Evolutionary conservation across 225 moss, liverwort and hornwort species (phyloP), one percentile per base, ranked within the genome.

Genomic region (Takakia lepidozioides): DNA sequence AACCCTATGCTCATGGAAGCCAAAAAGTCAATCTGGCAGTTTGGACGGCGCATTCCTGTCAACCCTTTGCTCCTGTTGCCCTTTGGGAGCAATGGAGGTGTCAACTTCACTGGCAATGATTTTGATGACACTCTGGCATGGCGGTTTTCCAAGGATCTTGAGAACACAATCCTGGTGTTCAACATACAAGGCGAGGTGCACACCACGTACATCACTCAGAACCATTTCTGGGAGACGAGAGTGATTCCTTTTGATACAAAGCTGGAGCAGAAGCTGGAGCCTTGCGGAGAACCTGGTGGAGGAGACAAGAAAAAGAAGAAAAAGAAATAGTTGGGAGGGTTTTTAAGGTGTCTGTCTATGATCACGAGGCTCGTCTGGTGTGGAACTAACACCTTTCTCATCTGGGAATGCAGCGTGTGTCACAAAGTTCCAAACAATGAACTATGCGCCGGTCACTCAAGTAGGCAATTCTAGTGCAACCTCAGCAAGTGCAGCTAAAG

Each of bases 221-320:
- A 71, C 2, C 57, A 43, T 10, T 80, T 70, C 32, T 75, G 80
- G 80, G 75, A 80, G 49, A 75, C 80, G 10, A 63, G 80, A 39
- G 61, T 35, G 0, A 70, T 75, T 29, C 70, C 70, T 0, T 75
- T 75, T 35, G 80, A 80, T 57, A 60, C 67, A 6, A 57, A 47
- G 60, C 18, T 80, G 26, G 63, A 71, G 55, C 75, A 80, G 61
- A 71, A 61, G 29, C 64, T 75, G 18, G 71, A 74, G 57, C 57
- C 80, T 0, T 74, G 75, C 40, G 71, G 64, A 0, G 75, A 80
- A n/a, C 64, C 70, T 0, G 0, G 16, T 0, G 71, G 35, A 1
- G 51, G 8, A 13, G 70, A 71, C 51, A 71, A 80, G 58, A 80
- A 80, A 46, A 71, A 80, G 24, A 75, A 80, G 37, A 80, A 75